Evolutionary conservation across 2,329 filamentous ascomycete genomes (phyloP), one percentile per base, ranked within the genome.

Genomic region (Phaeosphaeria sp.): DNA sequence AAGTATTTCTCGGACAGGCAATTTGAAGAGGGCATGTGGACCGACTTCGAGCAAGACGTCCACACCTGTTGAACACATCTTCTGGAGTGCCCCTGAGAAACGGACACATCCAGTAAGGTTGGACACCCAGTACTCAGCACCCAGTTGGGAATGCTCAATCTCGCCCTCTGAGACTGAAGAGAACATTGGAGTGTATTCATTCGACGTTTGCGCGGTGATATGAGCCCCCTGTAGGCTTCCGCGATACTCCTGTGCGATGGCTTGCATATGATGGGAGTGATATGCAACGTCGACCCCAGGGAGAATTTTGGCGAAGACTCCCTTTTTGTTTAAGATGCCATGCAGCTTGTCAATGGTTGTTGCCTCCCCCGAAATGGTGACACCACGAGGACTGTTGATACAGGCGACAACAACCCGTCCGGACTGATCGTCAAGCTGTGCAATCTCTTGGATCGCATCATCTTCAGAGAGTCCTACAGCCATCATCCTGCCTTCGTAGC

Each of bases 321-420:
- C 65, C 20, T 77, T 63, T 3, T 72, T 64, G 1, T 77, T 65
- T 0, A 83, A 58, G 0, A 6, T 69, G 72, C 56, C 74, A 61
- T 2, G 46, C 2, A 77, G 59, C 47, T 74, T 64, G 0, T 73
- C 62, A 6, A 83, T 73, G 1, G 75, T 77, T 52, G 73, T 67
- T 0, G 40, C 55, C 55, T 82, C 78, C 0, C 82, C 82, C 7
- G 81, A 82, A 0, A 83, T 39, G 0, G 82, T 84, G 1, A 82
- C 68, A 36, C 76, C 79, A 0, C 59, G 49, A 0, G 80, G 75
- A 25, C 74, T 76, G 61, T 84, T 84, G 47, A 72, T 57, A 44
- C 69, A 74, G 6, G 73, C 73, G 11, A 72, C 50, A 8, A 49
- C 48, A 17, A 50, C 59, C 3, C 11, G 30, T 17, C 17, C 36